Evolutionary conservation across 192 early-diverging fungal species (phyloP), one percentile per base, ranked within the genome.

Genomic region (Helicostylum pulchrum): DNA sequence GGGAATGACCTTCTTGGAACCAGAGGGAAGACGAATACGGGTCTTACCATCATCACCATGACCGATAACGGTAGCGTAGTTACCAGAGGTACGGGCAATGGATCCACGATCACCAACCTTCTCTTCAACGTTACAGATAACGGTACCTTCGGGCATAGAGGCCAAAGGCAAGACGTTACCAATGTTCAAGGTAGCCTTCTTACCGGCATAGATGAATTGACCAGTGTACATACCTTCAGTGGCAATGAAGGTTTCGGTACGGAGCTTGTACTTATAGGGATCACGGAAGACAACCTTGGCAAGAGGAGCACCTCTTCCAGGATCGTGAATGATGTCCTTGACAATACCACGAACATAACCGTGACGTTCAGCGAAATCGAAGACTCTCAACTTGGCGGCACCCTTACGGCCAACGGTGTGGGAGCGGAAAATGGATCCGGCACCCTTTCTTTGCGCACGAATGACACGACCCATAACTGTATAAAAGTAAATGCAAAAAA

Each of bases 141-240:
- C 86, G 77, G 96, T 93, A 94, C 97, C 96, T 83, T 99, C 96
- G 74, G 96, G 97, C 88, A 98, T 92, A 71, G 90, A 81, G 56
- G 84, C 81, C 64, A 99, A 71, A 66, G 95, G 95, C 66, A 99
- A 84, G 61, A 93, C 87, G 87, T 99, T 99, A 73, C 97, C 97
- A 70, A 98, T 83, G 72, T 79, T 87, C 62, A 99, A 86, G 63
- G 87, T 75, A 47, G 90, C 91, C 87, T 95, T 99, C 91, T 94
- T 96, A 73, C 97, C 97, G 83, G 88, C 90, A 88, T 94, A 99
- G 62, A 99, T 82, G 78, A 99, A 99, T 85, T 98, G 96, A 53
- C 97, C 97, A 53, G 97, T 97, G 91, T 96, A 95, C 84, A 96
- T 88, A 74, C 97, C 97, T 81, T 99, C 95, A 62, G 94, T 94